These are phyloP conservation scores for Podospora conica DNA, from an alignment of 495 filamentous ascomycete species.

Conservation along the genomic window DNA sequence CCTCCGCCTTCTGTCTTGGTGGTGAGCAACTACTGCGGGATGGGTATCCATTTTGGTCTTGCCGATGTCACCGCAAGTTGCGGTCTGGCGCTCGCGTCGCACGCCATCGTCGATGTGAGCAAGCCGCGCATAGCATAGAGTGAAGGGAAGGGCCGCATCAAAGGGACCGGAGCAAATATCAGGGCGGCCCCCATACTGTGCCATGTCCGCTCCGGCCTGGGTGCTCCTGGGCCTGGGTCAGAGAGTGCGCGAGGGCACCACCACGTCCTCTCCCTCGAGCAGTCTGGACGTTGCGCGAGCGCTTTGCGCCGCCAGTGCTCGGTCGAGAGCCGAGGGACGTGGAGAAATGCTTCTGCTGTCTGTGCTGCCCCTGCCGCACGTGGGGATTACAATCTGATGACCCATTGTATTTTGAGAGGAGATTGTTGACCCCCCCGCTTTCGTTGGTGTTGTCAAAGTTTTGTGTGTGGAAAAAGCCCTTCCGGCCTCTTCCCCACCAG, in stretches of 20 bases:
- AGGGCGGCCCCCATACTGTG: not conserved
- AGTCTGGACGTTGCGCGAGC: not conserved
- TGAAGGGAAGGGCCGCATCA: not conserved
- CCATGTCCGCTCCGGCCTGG: not conserved
- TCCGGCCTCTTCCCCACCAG: conserved; percentile 18
- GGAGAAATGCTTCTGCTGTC: not conserved
- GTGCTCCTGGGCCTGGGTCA: too few relatives aligned
- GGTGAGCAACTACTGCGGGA: not conserved
- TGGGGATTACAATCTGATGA: conserved; percentile 1
- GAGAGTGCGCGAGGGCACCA: too few relatives aligned
- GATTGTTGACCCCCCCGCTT: conserved; percentile 9
- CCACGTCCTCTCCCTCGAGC: not conserved
- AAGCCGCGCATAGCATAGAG: not conserved
- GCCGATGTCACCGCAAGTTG: conserved; percentile 19
- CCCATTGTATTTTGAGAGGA: conserved; percentile 6
- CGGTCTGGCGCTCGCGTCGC: conserved; percentile 15
- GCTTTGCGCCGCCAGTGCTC: not conserved
- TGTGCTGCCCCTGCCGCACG: not conserved
- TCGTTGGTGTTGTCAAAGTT: conserved; percentile 7
- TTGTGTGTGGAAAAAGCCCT: conserved; percentile 26
- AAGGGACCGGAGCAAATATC: not conserved
- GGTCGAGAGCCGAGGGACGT: not conserved
- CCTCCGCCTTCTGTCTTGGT: conserved; percentile 6
- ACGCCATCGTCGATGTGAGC: conserved; percentile 10
- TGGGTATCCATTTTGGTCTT: conserved; percentile 3